Base-by-base conservation (phyloP, 345 rosid species). In the Melaleuca alternifolia region DNA sequence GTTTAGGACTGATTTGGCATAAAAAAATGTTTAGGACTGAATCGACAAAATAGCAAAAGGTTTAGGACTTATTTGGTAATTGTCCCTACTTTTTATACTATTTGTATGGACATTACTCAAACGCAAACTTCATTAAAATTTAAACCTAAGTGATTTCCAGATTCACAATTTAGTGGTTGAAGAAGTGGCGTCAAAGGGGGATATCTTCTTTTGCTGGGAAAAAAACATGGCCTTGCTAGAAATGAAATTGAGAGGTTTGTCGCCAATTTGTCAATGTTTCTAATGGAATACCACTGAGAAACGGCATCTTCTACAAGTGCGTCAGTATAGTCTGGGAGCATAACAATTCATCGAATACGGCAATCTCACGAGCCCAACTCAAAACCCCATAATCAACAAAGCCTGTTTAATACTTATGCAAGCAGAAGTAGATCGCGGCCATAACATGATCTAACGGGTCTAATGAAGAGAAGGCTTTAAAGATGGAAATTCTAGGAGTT, bases 201-300 rank as follows among this genome's bases (percentile, higher is more conserved):
- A 2, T 26, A n/a, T 59, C 7, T 59, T 16, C 13, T 59, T 14
- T 51, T 59, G 71, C 37, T 59, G 18, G 71, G n/a, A 13, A 59
- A 10, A 50, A 53, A n/a, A n/a, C 24, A 57, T n/a, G 3, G 62
- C 0, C 62, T 57, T 24, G 10, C 15, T 10, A 14, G 62, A 59
- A 59, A 30, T n/a, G 71, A n/a, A 59, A 59, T 59, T n/a, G 8
- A 26, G 71, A 59, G 71, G 71, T 56, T 56, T 56, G 37, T 59
- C 0, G 0, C 71, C 71, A 59, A 12, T 59, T 6, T 33, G 0
- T n/a, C 71, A 59, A 16, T 28, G 71, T 59, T 6, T n/a, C 71
- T 0, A 1, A 59, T 0, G 71, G 33, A 59, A 59, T n/a, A 28
- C 4, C 0, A 59, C 37, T 59, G 33, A 59, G 71, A 0, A 59